These are phyloP conservation scores for Cymbopogon citratus DNA, from an alignment of 176 grass and related monocot species.

Conservation along the genomic window DNA sequence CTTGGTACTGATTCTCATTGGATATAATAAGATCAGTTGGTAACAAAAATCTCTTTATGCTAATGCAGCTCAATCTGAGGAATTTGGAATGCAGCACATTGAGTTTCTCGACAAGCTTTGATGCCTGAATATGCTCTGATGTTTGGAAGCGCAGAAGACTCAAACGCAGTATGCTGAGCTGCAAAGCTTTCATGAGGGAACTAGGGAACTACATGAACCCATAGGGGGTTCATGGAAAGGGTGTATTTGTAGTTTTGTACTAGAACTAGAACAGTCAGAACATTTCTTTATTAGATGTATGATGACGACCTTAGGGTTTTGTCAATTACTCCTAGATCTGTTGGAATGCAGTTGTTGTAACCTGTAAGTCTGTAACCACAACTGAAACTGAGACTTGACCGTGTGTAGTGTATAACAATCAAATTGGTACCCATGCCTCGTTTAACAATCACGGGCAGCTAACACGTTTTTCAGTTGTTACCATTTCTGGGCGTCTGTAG, in stretches of 20 bases:
- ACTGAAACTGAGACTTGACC: neutral
- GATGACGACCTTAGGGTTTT: slow-evolving; percentile 27
- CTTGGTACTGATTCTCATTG: neutral
- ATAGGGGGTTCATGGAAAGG: neutral
- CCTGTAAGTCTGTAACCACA: neutral
- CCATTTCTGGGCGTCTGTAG: neutral
- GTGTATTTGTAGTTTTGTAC: slow-evolving; percentile 21
- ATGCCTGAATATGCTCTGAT: slow-evolving; percentile 28
- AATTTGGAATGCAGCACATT: slow-evolving; percentile 85
- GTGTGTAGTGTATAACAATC: slow-evolving; percentile 15
- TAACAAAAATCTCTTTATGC: slow-evolving; percentile 17
- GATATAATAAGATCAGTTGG: neutral
- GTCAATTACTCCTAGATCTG: neutral
- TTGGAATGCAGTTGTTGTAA: neutral
- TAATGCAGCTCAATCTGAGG: slow-evolving; percentile 80
- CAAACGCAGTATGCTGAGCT: neutral
- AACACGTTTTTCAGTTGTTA: neutral
- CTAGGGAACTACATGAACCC: neutral
- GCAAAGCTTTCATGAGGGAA: neutral
- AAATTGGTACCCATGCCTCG: neutral
- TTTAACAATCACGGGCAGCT: neutral
- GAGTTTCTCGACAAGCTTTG: slow-evolving; percentile 73
- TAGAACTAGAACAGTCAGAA: neutral
- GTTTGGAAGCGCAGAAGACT: neutral
- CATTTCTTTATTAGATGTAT: slow-evolving; percentile 1